A percentile compares a stretch with the other conserved stretches of the same genome.
Conservation (phyloP, 1,284 basidiomycete species). For the Lignosus rhinocerotis region DNA sequence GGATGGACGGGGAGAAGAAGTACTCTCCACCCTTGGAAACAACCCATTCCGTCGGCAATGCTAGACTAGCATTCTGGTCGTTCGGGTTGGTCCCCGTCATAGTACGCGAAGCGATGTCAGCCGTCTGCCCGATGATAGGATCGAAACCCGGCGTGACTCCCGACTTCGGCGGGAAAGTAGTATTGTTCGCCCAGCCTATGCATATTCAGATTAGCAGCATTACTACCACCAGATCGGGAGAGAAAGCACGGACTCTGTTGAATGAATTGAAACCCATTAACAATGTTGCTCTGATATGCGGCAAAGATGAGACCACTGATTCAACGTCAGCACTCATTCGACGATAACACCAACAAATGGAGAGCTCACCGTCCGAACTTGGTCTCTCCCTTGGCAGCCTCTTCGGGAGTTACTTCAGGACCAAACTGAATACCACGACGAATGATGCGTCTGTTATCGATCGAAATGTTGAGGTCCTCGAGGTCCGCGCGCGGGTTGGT, state of each 20-base stretch:
- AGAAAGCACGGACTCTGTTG: constrained; percentile 33
- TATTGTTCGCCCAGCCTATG: constrained; percentile 35
- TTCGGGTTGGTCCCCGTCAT: constrained; percentile 44
- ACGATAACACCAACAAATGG: no score
- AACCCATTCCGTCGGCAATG: constrained; percentile 33
- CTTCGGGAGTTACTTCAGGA: constrained; percentile 41
- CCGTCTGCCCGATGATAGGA: constrained; percentile 46
- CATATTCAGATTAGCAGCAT: background rate
- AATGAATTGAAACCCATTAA: constrained; percentile 49
- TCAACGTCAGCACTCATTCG: background rate
- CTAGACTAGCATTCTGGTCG: constrained; percentile 29
- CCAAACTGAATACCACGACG: constrained; percentile 43
- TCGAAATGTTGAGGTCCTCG: constrained; percentile 5
- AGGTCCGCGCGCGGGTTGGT: constrained; percentile 46
- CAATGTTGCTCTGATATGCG: constrained; percentile 49
- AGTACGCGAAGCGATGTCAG: constrained; percentile 29
- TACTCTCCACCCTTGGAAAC: constrained; percentile 43
- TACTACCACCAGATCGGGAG: background rate
- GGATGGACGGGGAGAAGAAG: constrained; percentile 45
- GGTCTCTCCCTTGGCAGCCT: constrained; percentile 38
- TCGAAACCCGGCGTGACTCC: constrained; percentile 31
- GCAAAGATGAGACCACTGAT: constrained; percentile 46
- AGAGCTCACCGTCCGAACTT: constrained; percentile 35
- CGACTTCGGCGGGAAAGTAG: constrained; percentile 29
- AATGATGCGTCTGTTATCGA: constrained; percentile 28